These are phyloP conservation scores for Cardamine resedifolia DNA, from an alignment of 345 rosid species.

Conservation along the genomic window DNA sequence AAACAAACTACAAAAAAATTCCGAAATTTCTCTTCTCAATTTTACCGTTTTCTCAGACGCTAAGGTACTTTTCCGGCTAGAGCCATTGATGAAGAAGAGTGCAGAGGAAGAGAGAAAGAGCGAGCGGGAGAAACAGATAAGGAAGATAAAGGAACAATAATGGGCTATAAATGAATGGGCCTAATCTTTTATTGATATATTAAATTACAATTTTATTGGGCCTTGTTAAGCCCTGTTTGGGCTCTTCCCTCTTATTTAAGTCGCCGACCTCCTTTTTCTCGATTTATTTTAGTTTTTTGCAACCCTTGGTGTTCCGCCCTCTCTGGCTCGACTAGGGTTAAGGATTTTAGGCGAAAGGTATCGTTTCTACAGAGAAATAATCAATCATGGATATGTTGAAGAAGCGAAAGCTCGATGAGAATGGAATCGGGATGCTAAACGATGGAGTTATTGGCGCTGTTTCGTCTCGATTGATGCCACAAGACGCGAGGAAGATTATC, in stretches of 20 bases:
- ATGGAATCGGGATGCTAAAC: constrained; percentile 38
- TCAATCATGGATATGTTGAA: constrained; percentile 50
- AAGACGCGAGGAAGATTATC: constrained; percentile 60
- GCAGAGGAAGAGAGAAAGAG: neutral
- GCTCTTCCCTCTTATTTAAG: neutral
- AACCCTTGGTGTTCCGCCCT: neutral
- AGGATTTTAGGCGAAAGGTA: constrained; percentile 36
- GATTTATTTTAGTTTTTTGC: neutral
- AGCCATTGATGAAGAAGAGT: constrained; percentile 18
- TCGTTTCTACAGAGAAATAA: neutral
- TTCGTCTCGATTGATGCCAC: constrained; percentile 41
- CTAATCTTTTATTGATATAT: neutral
- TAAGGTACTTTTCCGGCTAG: constrained; percentile 11
- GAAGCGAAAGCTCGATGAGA: constrained; percentile 66
- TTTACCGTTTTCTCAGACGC: neutral
- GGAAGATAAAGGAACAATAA: neutral
- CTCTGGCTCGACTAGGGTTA: constrained; percentile 39
- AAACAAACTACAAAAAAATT: neutral
- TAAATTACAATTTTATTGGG: neutral
- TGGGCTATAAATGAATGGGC: constrained; percentile 24
- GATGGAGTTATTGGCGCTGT: constrained; percentile 17
- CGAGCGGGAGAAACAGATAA: constrained; percentile 28
- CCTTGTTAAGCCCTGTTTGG: neutral
- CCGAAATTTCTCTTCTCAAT: neutral
- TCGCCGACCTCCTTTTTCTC: neutral